Base-by-base conservation (phyloP, 2,329 filamentous ascomycete genomes). In the Colletotrichum sp. region DNA sequence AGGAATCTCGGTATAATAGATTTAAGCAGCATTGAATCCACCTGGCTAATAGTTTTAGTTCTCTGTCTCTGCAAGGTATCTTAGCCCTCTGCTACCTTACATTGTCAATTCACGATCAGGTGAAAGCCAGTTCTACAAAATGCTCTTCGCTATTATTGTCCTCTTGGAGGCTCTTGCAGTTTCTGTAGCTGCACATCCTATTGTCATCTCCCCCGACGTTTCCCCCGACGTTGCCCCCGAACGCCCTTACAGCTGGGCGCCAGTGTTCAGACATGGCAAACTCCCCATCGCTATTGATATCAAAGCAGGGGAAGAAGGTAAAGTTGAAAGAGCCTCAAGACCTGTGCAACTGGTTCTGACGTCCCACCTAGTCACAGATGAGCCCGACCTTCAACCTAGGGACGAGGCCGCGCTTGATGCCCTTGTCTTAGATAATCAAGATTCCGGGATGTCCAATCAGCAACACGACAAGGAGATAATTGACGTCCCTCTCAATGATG, bases 21-120 rank as follows among this genome's bases (percentile, higher is more conserved):
- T 59, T 59, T 59, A 59, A 59, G 13, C 55, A 59, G 55, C 55
- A 59, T 6, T 59, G 55, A 59, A 59, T 2, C 55, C 55, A 28
- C 55, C 9, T 18, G 0, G 1, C 18, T 15, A 3, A 9, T 59
- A 2, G 1, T 9, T 0, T 28, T 28, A 6, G 2, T 4, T 16
- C 1, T 6, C 15, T 16, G 15, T 28, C 3, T 24, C 15, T 28
- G 24, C 55, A 28, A 28, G 4, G 24, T 8, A 59, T 18, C 55
- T 59, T 28, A 59, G 55, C 13, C 26, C n/a, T 28, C 24, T 59
- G 55, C 4, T 18, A 28, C 24, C 55, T 59, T 59, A 59, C 8
- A 59, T 59, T 28, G 0, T 5, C 26, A 16, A 18, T 16, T 59
- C 55, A 59, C 16, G 15, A 59, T 16, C 4, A 59, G 55, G 55